Evolutionary conservation across 2,329 filamentous ascomycete genomes (phyloP).

Genomic region (Fusarium marasasianum): DNA sequence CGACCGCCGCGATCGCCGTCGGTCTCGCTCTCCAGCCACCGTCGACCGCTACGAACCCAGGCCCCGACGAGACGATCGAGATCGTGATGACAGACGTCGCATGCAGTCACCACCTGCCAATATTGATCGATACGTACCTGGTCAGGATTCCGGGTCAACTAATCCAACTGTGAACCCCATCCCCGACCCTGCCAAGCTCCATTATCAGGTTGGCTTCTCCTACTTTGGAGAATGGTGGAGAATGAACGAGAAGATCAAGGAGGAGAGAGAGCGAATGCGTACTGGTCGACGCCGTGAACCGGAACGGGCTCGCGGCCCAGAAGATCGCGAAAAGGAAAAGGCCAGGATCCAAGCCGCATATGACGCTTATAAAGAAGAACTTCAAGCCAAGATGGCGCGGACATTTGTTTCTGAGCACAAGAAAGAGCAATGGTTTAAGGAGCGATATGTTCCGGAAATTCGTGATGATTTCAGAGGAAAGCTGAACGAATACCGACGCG

Average conservation of each 20-base stretch:
- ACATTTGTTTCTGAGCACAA: constrained; percentile 92
- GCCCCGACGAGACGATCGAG: constrained; percentile 72
- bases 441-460: constrained; percentile 88
- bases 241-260: constrained; percentile 82
- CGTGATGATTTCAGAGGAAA: constrained; percentile 78
- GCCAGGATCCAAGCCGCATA: constrained; percentile 78
- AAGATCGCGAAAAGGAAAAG: constrained; percentile 82
- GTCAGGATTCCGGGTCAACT: constrained; percentile 64
- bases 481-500: constrained; percentile 81
- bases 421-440: constrained; percentile 96
- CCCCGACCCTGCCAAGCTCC: constrained; percentile 75
- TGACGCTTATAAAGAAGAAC: constrained; percentile 73
- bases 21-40: constrained; percentile 74
- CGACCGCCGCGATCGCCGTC: constrained; percentile 69
- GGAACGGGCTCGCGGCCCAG: constrained; percentile 70
- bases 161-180: constrained; percentile 69
- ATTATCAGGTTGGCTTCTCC: constrained; percentile 85
- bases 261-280: constrained; percentile 77
- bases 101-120: constrained; percentile 72
- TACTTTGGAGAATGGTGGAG: constrained; percentile 91
- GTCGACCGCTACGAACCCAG: constrained; percentile 83
- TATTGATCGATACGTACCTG: constrained; percentile 87
- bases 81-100: constrained; percentile 70
- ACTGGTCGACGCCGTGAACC: constrained; percentile 75
- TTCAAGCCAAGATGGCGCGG: constrained; percentile 83